These are phyloP conservation scores for Lentinula novae-zelandiae DNA, from an alignment of 1,284 basidiomycete genomes.

Conservation along the genomic window DNA sequence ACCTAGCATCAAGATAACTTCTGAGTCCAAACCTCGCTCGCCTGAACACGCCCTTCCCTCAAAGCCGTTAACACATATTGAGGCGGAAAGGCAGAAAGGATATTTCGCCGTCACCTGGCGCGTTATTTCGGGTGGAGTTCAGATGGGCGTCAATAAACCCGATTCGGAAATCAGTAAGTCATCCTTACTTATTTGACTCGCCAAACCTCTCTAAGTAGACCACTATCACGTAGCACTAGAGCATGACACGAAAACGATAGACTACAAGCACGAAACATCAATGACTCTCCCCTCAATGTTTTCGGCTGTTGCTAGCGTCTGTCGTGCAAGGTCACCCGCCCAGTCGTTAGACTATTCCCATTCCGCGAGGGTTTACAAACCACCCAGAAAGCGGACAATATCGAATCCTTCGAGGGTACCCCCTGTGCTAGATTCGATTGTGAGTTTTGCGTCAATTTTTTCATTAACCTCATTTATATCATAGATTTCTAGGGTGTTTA, in stretches of 20 bases:
- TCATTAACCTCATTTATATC: neutral
- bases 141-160: slow-evolving; percentile 28
- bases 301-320: neutral
- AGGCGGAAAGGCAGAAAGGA: slow-evolving; percentile 37
- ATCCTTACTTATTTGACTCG: neutral
- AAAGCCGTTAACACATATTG: slow-evolving; percentile 26
- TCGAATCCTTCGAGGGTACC: slow-evolving; percentile 13
- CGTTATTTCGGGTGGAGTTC: slow-evolving; percentile 50
- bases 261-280: neutral
- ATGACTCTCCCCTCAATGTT: neutral
- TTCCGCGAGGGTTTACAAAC: neutral
- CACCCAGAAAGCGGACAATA: slow-evolving; percentile 3
- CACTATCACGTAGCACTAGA: neutral
- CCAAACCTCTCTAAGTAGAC: neutral
- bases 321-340: neutral
- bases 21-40: slow-evolving; percentile 2
- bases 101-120: slow-evolving; percentile 49
- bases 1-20: neutral
- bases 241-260: neutral
- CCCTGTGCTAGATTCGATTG: neutral
- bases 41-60: slow-evolving; percentile 21
- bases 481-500: neutral
- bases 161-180: slow-evolving; percentile 4
- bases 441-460: neutral
- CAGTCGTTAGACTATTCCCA: neutral